Percentiles rank a stretch among this genome's conserved stretches.
Evolutionary conservation across 106 monocot genomes (phyloP).

Genomic region (Apostasia ramifera): DNA sequence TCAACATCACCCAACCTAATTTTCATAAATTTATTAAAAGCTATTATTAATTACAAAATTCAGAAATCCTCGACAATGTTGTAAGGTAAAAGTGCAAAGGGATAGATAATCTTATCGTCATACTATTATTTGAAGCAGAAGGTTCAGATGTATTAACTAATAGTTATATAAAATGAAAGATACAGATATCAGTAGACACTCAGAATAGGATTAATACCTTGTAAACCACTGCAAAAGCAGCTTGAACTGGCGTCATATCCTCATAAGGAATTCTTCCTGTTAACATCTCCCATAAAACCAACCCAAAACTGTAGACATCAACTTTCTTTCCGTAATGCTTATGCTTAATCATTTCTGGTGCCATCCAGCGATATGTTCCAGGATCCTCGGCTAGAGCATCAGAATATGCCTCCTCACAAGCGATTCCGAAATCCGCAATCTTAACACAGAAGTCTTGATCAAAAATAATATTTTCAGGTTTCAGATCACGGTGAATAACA

Average conservation of each 20-base stretch:
- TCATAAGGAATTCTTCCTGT: conserved; percentile 55
- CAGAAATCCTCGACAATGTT: too few relatives aligned
- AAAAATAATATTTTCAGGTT: conserved; percentile 66
- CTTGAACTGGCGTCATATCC: conserved; percentile 48
- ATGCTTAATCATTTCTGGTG: conserved; percentile 75
- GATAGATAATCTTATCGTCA: too few relatives aligned
- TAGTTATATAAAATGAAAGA: too few relatives aligned
- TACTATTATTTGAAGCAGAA: too few relatives aligned
- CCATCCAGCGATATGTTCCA: conserved; percentile 69
- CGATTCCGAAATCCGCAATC: conserved; percentile 68
- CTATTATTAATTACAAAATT: too few relatives aligned
- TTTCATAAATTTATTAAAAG: too few relatives aligned
- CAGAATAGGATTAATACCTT: conserved; percentile 30
- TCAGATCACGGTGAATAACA: conserved; percentile 62
- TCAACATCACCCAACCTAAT: too few relatives aligned
- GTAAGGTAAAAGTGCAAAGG: too few relatives aligned
- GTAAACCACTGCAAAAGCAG: conserved; percentile 57
- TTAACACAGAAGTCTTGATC: conserved; percentile 52
- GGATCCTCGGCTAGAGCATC: conserved; percentile 46
- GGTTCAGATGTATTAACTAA: too few relatives aligned
- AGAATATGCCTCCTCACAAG: conserved; percentile 57
- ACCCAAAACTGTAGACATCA: conserved; percentile 70
- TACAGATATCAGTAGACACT: not conserved
- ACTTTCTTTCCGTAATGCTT: conserved; percentile 60
- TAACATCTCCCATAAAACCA: conserved; percentile 65